Evolutionary conservation across 1,139 yeast species (phyloP), one percentile per base, ranked within the genome.

Genomic region (Scheffersomyces stambukii): DNA sequence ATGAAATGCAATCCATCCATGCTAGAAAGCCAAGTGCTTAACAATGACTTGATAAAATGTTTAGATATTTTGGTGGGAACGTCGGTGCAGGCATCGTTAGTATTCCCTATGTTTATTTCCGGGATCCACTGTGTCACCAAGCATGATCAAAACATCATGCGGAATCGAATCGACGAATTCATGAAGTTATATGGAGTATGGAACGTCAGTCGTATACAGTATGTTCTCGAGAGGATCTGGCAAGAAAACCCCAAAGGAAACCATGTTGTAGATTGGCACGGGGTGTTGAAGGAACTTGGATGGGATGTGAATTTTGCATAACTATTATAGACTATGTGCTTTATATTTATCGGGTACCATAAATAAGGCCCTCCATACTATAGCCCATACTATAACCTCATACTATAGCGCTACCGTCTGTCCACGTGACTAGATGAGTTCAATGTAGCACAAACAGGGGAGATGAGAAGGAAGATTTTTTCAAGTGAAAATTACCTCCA

Each of bases 221-320:
- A 63, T 16, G 63, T 84, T 10, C 69, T 81, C 53, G 76, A 75
- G 36, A 74, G 72, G 43, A 63, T 67, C 4, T 67, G 74, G 74
- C 50, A 51, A 21, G 36, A 39, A n/a, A 62, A 65, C 32, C 57
- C 60, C 1, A 35, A 48, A 13, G 73, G 74, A 3, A 58, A 59
- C 33, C 43, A 37, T 19, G 65, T 56, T 5, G 60, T 64, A 14
- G 83, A 82, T 47, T 82, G 91, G 91, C 77, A 75, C 45, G 69
- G 64, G 13, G 68, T 82, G 26, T 74, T 83, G 23, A 74, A 76
- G 37, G 70, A 69, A 7, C 56, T 81, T 29, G 86, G 83, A 4
- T 82, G 91, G 93, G 85, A 82, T 48, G 61, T 83, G 29, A 80
- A 81, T 52, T 81, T 83, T 64, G 93, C 91, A 3, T 75, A 46